Base-by-base conservation (phyloP, 2,329 filamentous ascomycete genomes). In the Trichoderma sp. region DNA sequence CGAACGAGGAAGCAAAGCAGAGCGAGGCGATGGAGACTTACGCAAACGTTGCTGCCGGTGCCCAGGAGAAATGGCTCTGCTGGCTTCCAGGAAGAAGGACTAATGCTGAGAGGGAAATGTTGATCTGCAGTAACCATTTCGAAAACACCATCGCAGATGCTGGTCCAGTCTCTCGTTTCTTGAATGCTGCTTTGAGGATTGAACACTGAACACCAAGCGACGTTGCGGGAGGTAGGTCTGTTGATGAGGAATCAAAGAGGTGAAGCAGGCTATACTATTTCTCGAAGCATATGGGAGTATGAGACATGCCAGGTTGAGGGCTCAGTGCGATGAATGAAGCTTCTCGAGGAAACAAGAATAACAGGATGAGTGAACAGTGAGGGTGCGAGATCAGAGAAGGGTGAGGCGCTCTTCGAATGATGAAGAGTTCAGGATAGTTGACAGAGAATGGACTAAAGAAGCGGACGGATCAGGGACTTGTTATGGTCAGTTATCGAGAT, bases 71-170 rank as follows among this genome's bases (percentile, higher is more conserved):
- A 45, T 64, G 28, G 26, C n/a, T 57, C 17, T 58, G 54, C 17
- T 64, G 62, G 47, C 62, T 64, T 19, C 52, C 55, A 12, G 62
- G 54, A 9, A 64, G 47, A 26, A 64, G 62, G 45, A 64, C 45
- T 28, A 64, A 34, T 15, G 34, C 55, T 7, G 62, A 64, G 15
- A 64, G 62, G 34, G 62, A 64, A 34, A 58, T 54, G n/a, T 64
- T 64, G 47, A 64, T 52, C 44, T 57, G 45, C 54, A 57, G 43
- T 34, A 64, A 34, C 62, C 62, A 64, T 59, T 58, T 15, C 30
- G 51, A 51, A 17, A 51, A 41, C 30, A 60, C 57, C 57, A 60
- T 60, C 21, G 45, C 57, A 60, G 57, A 60, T 41, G 3, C 9
- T 51, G 57, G 45, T 26, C 30, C 41, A 51, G 45, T 15, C 43